Conservation (phyloP, 2,329 filamentous ascomycete species). For the Clarireedia monteithiana region DNA sequence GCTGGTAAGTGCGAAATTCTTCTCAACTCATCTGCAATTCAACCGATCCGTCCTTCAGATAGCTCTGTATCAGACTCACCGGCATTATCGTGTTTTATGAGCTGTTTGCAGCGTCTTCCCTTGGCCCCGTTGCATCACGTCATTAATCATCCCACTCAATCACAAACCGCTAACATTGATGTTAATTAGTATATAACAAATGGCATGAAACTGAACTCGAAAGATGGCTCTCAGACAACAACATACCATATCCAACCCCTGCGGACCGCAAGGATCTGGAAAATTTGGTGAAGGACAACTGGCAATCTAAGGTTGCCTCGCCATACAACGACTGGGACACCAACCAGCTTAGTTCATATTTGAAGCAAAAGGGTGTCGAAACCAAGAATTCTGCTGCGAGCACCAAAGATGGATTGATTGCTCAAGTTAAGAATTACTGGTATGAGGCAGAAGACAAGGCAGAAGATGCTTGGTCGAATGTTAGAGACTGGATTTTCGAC, state of each 20-base stretch:
- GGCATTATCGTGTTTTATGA: not conserved
- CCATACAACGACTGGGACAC: constrained; percentile 75
- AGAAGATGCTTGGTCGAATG: constrained; percentile 60
- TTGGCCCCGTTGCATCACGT: not conserved
- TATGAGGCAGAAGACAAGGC: constrained; percentile 73
- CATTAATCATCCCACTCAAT: not conserved
- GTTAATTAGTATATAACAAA: constrained; percentile 76
- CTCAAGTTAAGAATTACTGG: constrained; percentile 66
- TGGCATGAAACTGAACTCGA: constrained; percentile 98
- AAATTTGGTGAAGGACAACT: constrained; percentile 80
- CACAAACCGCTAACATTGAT: no score
- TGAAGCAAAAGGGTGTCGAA: constrained; percentile 64
- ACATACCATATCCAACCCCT: constrained; percentile 82
- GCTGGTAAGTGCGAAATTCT: constrained; percentile 54
- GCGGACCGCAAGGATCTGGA: constrained; percentile 94
- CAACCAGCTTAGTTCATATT: constrained; percentile 57
- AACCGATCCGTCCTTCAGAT: not conserved
- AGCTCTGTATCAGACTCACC: not conserved
- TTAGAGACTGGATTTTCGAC: constrained; percentile 90
- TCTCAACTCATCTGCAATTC: not conserved
- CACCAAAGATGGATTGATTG: constrained; percentile 60
- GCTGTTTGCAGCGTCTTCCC: not conserved
- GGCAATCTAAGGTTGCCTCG: constrained; percentile 67
- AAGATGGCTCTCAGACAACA: constrained; percentile 89
- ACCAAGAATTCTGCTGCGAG: constrained; percentile 57